Base-by-base conservation (phyloP, 176 grass and related monocot genomes). In the Oryza meyeriana region DNA sequence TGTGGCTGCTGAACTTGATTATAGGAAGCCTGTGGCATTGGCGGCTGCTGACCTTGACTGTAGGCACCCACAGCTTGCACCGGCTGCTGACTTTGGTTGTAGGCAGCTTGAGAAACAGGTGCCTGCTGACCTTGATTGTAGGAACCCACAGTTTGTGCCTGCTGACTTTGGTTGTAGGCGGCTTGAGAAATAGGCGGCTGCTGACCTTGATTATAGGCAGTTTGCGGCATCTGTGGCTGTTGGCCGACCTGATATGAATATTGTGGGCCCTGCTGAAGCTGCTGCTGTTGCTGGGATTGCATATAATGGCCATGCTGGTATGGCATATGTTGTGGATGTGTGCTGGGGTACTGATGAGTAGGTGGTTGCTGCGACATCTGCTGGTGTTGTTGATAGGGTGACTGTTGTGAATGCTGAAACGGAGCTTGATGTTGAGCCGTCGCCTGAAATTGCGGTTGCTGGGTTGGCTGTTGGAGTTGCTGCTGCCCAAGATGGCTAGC, bases 271-370 rank as follows among this genome's bases (percentile, higher is more conserved):
- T 80, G 80, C 62, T 65, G 75, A 11, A 83, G 87, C 69, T 66
- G 80, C 41, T 79, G 75, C 14, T 85, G 91, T 7, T 86, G 90
- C 76, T 72, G 80, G 55, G 83, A 17, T 40, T 91, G 92, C 83
- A 89, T 82, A 68, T 91, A 91, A 76, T 80, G 89, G 76, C 20
- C 30, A 12, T 97, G 88, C 79, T 92, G 94, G 73, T 97, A 92
- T 7, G 83, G 83, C 69, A 80, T 77, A 8, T 78, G 77, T 38
- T 81, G 69, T 16, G 40, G 62, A 71, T 86, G 87, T 1, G 25
- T 16, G 12, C 71, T 36, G 25, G 75, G 68, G 12, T 88, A 86
- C 10, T 94, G 88, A 61, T 66, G 64, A 33, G 78, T 41, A 57
- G 42, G 61, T 39, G 83, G 82, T 70, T 92, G 90, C 65, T 90